These are phyloP conservation scores for Diaporthe humulicola DNA, from an alignment of 2,329 filamentous ascomycete species.

Conservation along the genomic window DNA sequence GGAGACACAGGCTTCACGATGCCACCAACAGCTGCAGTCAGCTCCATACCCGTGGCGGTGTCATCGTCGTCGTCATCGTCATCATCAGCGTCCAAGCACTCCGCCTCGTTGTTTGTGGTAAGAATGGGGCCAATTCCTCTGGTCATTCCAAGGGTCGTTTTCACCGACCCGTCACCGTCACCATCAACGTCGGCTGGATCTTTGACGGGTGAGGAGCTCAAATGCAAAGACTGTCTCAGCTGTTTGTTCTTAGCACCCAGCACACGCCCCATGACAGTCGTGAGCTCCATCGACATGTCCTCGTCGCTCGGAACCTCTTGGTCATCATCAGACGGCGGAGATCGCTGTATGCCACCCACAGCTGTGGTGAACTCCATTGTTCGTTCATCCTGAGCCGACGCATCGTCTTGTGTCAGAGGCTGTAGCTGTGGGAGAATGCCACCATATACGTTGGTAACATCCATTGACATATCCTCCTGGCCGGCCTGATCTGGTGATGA, in stretches of 20 bases:
- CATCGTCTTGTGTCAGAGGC: slow-evolving; percentile 46
- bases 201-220: slow-evolving; percentile 43
- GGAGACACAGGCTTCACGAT: slow-evolving; percentile 64
- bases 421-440: slow-evolving; percentile 73
- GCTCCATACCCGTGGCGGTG: slow-evolving; percentile 74
- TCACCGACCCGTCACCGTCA: slow-evolving; percentile 52
- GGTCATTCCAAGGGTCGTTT: slow-evolving; percentile 74
- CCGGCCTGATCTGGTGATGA: slow-evolving; percentile 56
- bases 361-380: slow-evolving; percentile 90
- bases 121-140: slow-evolving; percentile 69
- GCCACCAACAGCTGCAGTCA: slow-evolving; percentile 73
- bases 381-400: slow-evolving; percentile 64
- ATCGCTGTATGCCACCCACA: slow-evolving; percentile 75
- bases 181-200: slow-evolving; percentile 46
- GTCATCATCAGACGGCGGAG: slow-evolving; percentile 47
- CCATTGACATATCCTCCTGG: slow-evolving; percentile 88
- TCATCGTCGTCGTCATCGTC: slow-evolving; percentile 50
- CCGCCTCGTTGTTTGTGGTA: slow-evolving; percentile 48
- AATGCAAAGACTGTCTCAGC: slow-evolving; percentile 31
- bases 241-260: slow-evolving; percentile 48
- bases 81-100: slow-evolving; percentile 27
- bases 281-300: slow-evolving; percentile 86
- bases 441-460: slow-evolving; percentile 87
- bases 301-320: slow-evolving; percentile 65
- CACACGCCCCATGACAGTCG: slow-evolving; percentile 72